phyloP scores from a whole-genome alignment of 2,329 filamentous ascomycete genomes.

The Grosmannia clavigera region DNA sequence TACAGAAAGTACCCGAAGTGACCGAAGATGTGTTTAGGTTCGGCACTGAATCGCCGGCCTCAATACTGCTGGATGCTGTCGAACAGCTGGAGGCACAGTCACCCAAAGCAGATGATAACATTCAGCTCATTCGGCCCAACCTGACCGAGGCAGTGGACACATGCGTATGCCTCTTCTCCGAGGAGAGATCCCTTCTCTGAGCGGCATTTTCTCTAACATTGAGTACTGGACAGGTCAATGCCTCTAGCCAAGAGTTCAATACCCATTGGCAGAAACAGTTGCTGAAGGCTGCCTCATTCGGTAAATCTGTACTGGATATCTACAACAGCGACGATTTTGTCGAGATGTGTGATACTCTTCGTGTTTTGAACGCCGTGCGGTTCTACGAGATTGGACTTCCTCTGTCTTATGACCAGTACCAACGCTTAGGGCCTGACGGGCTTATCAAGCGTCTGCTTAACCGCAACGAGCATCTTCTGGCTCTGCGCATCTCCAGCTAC shows the following conservation, averaged over 20 bases:
- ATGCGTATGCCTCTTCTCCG: conserved; percentile 37
- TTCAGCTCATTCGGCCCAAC: conserved; percentile 79
- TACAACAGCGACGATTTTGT: conserved; percentile 99
- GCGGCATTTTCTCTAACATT: background rate
- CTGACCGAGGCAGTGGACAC: conserved; percentile 88
- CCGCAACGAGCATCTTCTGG: conserved; percentile 81
- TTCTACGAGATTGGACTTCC: conserved; percentile 87
- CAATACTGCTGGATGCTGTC: conserved; percentile 86
- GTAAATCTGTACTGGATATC: conserved; percentile 91
- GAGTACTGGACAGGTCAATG: conserved; percentile 44
- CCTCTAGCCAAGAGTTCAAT: conserved; percentile 84
- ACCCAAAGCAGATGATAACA: conserved; percentile 94
- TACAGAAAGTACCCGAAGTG: conserved; percentile 84
- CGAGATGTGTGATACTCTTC: conserved; percentile 89
- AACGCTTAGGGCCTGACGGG: conserved; percentile 77
- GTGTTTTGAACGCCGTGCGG: conserved; percentile 83
- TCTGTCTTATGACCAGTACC: conserved; percentile 85
- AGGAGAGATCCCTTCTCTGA: too few relatives aligned
- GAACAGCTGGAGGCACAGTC: conserved; percentile 86
- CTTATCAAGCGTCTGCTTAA: conserved; percentile 79
- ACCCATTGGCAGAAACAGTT: conserved; percentile 89
- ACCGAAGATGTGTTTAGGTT: conserved; percentile 83
- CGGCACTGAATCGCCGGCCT: conserved; percentile 77
- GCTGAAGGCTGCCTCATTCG: conserved; percentile 92
- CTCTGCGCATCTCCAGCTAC: conserved; percentile 78